phyloP scores from a whole-genome alignment of 225 moss, liverwort and hornwort species.

The Marchantia paleacea region DNA sequence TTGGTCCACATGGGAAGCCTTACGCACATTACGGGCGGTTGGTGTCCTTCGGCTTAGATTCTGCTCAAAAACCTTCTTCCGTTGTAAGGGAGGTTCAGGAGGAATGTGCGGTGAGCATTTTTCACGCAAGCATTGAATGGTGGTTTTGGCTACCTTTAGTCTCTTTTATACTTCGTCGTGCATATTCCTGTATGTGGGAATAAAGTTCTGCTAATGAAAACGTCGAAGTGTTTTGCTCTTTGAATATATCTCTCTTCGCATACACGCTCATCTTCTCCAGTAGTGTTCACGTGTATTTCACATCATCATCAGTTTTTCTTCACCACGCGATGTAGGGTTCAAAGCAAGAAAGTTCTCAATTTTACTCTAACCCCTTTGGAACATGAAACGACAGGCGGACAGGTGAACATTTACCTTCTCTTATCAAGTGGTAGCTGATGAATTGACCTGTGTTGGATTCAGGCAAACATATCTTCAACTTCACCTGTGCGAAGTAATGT shows the following conservation, averaged over 20 bases:
- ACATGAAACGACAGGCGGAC: too few relatives aligned
- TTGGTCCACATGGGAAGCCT: slow-evolving; percentile 73
- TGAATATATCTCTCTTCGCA: too few relatives aligned
- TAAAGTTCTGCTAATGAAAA: too few relatives aligned
- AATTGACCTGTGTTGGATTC: background rate
- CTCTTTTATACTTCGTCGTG: background rate
- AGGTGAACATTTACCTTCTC: too few relatives aligned
- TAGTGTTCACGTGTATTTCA: too few relatives aligned
- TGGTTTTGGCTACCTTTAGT: background rate
- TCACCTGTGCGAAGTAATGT: slow-evolving; percentile 47
- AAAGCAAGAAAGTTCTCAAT: too few relatives aligned
- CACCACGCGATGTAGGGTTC: too few relatives aligned
- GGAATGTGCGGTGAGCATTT: slow-evolving; percentile 29
- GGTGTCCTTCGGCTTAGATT: slow-evolving; percentile 81
- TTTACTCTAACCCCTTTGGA: too few relatives aligned
- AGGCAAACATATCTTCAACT: slow-evolving; percentile 13
- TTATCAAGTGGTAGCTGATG: background rate
- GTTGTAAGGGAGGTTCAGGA: slow-evolving; percentile 22
- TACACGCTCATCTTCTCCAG: too few relatives aligned
- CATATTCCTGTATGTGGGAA: background rate
- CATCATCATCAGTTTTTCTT: too few relatives aligned
- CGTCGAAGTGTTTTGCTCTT: too few relatives aligned
- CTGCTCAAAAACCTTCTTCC: slow-evolving; percentile 47
- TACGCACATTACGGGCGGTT: slow-evolving; percentile 86
- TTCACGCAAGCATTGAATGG: background rate